A percentile compares a stretch with the other conserved stretches of the same genome.
These are phyloP conservation scores for Polychaeton citri DNA, from an alignment of 2,329 filamentous ascomycete species.

Conservation along the genomic window DNA sequence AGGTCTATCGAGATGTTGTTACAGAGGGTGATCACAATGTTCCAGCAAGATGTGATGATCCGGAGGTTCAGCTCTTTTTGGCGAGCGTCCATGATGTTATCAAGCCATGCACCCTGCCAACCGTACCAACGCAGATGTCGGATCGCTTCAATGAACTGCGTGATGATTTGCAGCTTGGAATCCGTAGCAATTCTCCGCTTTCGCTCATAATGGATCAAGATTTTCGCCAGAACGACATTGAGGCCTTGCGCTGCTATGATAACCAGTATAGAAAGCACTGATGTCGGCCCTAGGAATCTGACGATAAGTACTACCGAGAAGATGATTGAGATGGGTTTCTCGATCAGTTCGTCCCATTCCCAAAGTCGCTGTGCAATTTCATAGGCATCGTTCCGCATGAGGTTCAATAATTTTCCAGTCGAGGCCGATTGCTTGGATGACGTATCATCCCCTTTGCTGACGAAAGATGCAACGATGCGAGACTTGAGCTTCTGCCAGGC, in stretches of 20 bases:
- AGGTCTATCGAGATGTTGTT: constrained; percentile 60
- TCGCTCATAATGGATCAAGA: constrained; percentile 55
- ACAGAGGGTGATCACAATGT: constrained; percentile 49
- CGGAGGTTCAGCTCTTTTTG: constrained; percentile 53
- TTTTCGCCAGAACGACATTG: constrained; percentile 54
- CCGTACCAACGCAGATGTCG: constrained; percentile 70
- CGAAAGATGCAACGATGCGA: constrained; percentile 5
- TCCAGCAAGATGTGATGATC: constrained; percentile 51
- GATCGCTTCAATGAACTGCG: constrained; percentile 77
- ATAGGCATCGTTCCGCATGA: constrained; percentile 71
- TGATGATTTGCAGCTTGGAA: constrained; percentile 62
- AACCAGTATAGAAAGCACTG: constrained; percentile 56
- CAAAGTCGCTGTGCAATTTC: constrained; percentile 72
- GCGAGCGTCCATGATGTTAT: constrained; percentile 53
- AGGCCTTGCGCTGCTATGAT: constrained; percentile 47
- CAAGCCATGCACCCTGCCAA: constrained; percentile 66
- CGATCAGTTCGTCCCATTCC: constrained; percentile 67
- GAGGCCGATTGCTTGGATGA: constrained; percentile 49
- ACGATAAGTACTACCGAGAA: constrained; percentile 63
- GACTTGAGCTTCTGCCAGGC: constrained; percentile 4
- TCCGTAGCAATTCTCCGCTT: constrained; percentile 63
- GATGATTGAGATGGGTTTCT: constrained; percentile 62
- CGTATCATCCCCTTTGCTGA: constrained; percentile 17
- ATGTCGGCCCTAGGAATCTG: constrained; percentile 67
- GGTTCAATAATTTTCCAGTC: constrained; percentile 80